These are phyloP conservation scores for Podospora conica DNA, from an alignment of 495 filamentous ascomycete genomes.

Conservation along the genomic window DNA sequence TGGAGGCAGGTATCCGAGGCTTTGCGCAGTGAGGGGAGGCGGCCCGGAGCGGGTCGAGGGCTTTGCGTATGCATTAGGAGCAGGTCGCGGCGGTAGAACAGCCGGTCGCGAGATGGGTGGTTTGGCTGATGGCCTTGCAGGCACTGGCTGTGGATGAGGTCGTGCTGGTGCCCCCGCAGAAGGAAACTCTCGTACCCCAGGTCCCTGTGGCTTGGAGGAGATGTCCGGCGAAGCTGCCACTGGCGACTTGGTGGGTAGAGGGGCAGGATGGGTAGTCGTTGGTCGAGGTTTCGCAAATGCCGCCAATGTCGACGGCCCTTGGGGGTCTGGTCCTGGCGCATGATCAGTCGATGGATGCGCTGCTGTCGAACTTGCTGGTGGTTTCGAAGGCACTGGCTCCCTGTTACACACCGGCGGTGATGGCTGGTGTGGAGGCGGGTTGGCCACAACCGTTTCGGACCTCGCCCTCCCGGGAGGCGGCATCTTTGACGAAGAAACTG, in stretches of 20 bases:
- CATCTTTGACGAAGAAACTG: background rate
- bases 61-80: background rate
- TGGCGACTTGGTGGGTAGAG: too few species aligned
- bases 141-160: too few species aligned
- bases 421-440: background rate
- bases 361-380: background rate
- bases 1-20: background rate
- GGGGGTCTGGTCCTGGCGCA: background rate
- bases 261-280: too few species aligned
- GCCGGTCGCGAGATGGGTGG: background rate
- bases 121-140: background rate
- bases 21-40: background rate
- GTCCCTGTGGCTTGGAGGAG: too few species aligned
- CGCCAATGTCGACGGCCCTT: background rate
- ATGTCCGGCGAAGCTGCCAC: too few species aligned
- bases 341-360: background rate
- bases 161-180: too few species aligned
- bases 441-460: background rate
- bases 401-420: background rate
- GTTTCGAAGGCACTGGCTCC: background rate
- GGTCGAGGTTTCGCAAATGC: too few species aligned
- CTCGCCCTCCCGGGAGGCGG: background rate
- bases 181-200: too few species aligned
- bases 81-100: background rate
- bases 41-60: background rate